These are phyloP conservation scores for Trypanosoma avium DNA, from an alignment of 208 protist genomes.

Conservation along the genomic window DNA sequence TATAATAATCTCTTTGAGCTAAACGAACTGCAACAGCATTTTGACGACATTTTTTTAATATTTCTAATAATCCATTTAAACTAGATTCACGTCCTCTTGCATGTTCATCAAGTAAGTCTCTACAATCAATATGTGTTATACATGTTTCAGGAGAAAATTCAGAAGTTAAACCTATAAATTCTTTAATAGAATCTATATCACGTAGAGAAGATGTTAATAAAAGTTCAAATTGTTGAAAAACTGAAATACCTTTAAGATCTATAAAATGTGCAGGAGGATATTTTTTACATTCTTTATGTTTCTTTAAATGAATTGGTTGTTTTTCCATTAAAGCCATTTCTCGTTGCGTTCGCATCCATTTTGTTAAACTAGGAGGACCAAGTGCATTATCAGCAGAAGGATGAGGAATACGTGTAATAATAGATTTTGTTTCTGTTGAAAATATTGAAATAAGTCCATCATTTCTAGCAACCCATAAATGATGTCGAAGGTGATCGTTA, in stretches of 20 bases:
- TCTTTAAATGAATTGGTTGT: constrained; percentile 39
- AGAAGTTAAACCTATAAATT: neutral
- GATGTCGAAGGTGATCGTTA: constrained; percentile 48
- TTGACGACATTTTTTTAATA: constrained; percentile 46
- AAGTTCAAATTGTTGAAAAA: constrained; percentile 24
- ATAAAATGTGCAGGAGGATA: constrained; percentile 58
- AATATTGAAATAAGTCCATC: constrained; percentile 76
- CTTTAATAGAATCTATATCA: neutral
- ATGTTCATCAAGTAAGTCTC: constrained; percentile 34
- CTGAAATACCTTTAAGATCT: constrained; percentile 43
- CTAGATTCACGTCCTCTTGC: constrained; percentile 36
- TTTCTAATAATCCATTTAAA: constrained; percentile 45
- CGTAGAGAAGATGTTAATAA: constrained; percentile 1
- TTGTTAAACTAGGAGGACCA: constrained; percentile 38
- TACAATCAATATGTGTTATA: constrained; percentile 33
- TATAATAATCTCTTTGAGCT: constrained; percentile 64
- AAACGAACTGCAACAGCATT: constrained; percentile 53
- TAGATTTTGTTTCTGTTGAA: constrained; percentile 57
- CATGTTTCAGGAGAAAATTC: neutral
- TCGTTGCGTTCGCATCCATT: constrained; percentile 51
- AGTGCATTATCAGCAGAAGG: constrained; percentile 58
- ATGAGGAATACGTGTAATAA: constrained; percentile 69
- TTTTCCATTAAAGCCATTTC: constrained; percentile 13
- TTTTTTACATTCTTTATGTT: constrained; percentile 54
- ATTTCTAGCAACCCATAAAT: constrained; percentile 73